Evolutionary conservation across 2,329 filamentous ascomycete species (phyloP).

Genomic region (Passalora sequoiae): DNA sequence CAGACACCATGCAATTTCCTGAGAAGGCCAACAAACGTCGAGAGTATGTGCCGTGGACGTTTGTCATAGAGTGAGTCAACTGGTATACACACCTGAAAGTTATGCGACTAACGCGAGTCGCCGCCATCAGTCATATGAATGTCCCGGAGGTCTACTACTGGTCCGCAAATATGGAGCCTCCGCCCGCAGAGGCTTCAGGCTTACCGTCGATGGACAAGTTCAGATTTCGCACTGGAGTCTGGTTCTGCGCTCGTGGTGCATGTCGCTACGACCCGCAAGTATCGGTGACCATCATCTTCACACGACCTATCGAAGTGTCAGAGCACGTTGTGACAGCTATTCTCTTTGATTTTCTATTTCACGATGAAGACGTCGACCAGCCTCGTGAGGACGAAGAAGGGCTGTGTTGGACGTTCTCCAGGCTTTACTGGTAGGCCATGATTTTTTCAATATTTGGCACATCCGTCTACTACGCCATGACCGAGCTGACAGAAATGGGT

Average conservation of each 20-base stretch:
- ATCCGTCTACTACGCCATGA: too few relatives aligned
- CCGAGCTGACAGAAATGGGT: not conserved
- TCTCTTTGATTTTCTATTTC: conserved; percentile 32
- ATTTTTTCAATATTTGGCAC: too few relatives aligned
- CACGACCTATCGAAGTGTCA: conserved; percentile 26
- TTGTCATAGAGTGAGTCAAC: conserved; percentile 30
- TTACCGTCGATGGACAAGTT: conserved; percentile 31
- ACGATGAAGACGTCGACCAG: conserved; percentile 31
- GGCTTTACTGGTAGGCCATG: conserved; percentile 28
- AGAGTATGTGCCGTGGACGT: conserved; percentile 33
- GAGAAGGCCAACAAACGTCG: conserved; percentile 31
- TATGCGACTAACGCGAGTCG: not conserved
- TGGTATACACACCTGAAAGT: not conserved
- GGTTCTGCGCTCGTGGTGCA: conserved; percentile 33
- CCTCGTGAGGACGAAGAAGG: conserved; percentile 33
- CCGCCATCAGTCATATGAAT: conserved; percentile 30
- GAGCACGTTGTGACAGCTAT: conserved; percentile 33
- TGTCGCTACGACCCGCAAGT: conserved; percentile 29
- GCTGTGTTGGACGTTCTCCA: conserved; percentile 35
- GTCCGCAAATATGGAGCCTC: conserved; percentile 32
- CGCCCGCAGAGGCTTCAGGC: conserved; percentile 20
- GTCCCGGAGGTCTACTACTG: conserved; percentile 37
- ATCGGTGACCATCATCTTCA: conserved; percentile 35
- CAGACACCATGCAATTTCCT: conserved; percentile 34
- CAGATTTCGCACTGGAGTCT: conserved; percentile 34